Conservation (phyloP, 257 asterid genomes). For the Henckelia pumila region DNA sequence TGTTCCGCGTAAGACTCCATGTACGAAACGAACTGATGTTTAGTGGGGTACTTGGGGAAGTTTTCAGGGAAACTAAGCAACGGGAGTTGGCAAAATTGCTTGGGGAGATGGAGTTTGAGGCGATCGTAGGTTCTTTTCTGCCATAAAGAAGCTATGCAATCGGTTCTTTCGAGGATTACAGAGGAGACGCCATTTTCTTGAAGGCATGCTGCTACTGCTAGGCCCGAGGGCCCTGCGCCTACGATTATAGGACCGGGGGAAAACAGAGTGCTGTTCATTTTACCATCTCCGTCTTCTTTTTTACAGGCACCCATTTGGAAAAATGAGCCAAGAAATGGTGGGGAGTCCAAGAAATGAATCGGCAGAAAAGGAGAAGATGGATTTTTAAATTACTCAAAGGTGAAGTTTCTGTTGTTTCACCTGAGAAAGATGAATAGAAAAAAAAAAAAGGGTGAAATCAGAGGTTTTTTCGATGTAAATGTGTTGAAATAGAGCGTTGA, state of each 20-base stretch:
- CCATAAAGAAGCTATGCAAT: slow-evolving; percentile 85
- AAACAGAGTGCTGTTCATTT: too few species aligned
- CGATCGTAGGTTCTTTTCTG: slow-evolving; percentile 71
- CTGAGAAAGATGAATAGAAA: background rate
- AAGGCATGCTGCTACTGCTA: slow-evolving; percentile 85
- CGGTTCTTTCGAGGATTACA: slow-evolving; percentile 63
- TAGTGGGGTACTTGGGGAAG: slow-evolving; percentile 78
- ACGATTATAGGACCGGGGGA: slow-evolving; percentile 53
- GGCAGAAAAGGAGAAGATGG: too few species aligned
- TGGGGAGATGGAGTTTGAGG: slow-evolving; percentile 81
- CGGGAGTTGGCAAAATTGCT: slow-evolving; percentile 73
- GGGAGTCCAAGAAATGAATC: too few species aligned
- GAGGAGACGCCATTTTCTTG: slow-evolving; percentile 55
- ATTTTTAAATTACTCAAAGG: background rate
- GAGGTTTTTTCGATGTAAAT: background rate
- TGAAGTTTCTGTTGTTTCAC: background rate
- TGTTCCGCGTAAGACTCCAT: slow-evolving; percentile 56
- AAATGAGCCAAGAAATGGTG: too few species aligned
- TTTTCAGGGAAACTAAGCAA: slow-evolving; percentile 45
- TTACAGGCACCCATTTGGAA: slow-evolving; percentile 41
- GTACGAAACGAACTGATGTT: slow-evolving; percentile 66
- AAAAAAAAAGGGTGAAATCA: too few species aligned
- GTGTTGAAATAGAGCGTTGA: slow-evolving; percentile 18
- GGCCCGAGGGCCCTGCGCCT: too few species aligned
- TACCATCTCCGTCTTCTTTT: slow-evolving; percentile 25